A percentile compares a stretch with the other conserved stretches of the same genome.
These are phyloP conservation scores for Phycomyces blakesleeanus DNA, from an alignment of 192 early-diverging fungal genomes.

Conservation along the genomic window DNA sequence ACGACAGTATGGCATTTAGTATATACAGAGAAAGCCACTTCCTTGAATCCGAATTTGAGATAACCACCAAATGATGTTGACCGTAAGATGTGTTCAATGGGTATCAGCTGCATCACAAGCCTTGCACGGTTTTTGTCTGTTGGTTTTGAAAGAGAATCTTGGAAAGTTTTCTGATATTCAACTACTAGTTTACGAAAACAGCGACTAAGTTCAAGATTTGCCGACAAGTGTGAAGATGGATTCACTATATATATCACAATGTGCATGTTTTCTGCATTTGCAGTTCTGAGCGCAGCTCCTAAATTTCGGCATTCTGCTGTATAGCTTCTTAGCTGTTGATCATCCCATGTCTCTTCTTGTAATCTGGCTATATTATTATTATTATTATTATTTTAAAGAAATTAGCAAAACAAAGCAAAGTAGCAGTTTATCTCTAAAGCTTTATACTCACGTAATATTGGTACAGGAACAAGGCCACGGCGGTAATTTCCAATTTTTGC, in stretches of 20 bases:
- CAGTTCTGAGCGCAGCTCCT: slow-evolving; percentile 38
- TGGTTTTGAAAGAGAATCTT: slow-evolving; percentile 25
- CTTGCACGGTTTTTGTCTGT: slow-evolving; percentile 38
- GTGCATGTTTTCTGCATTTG: slow-evolving; percentile 35
- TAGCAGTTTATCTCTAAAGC: neutral
- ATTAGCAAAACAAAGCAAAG: too few relatives aligned
- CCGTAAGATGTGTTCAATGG: slow-evolving; percentile 47
- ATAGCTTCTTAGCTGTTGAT: slow-evolving; percentile 44
- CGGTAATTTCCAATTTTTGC: slow-evolving; percentile 36
- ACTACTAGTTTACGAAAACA: slow-evolving; percentile 46
- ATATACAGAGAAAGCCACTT: slow-evolving; percentile 53
- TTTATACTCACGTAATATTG: slow-evolving; percentile 34
- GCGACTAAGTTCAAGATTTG: slow-evolving; percentile 43
- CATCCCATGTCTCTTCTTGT: slow-evolving; percentile 33
- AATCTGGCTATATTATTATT: slow-evolving; percentile 33
- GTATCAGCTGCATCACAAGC: slow-evolving; percentile 45
- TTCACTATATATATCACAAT: slow-evolving; percentile 53
- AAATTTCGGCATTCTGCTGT: slow-evolving; percentile 42
- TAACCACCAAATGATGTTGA: slow-evolving; percentile 47
- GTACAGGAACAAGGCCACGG: slow-evolving; percentile 42
- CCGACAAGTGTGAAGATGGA: slow-evolving; percentile 42
- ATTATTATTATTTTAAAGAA: too few relatives aligned
- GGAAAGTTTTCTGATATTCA: slow-evolving; percentile 32
- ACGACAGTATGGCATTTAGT: slow-evolving; percentile 44
- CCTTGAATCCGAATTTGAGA: slow-evolving; percentile 45